Percentiles rank a stretch among this genome's conserved stretches.
Evolutionary conservation across 345 rosid species (phyloP).

Genomic region (Turnera subulata): DNA sequence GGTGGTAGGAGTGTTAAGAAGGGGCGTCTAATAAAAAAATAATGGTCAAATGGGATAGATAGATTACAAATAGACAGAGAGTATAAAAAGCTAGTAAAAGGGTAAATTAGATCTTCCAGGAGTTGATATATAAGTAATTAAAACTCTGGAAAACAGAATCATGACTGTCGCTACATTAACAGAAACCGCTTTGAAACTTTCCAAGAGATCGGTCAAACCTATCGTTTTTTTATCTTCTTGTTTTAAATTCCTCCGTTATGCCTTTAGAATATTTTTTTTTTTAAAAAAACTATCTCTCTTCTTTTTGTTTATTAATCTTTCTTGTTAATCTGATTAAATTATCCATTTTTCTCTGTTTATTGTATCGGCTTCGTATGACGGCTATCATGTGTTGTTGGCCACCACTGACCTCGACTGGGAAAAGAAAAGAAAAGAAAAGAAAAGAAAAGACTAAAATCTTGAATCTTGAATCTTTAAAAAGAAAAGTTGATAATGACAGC

Average conservation of each 20-base stretch:
- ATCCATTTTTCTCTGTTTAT: too few relatives aligned
- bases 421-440: neutral
- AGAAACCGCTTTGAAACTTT: constrained; percentile 26
- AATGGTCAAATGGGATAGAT: constrained; percentile 8
- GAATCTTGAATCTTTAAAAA: neutral
- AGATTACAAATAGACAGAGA: neutral
- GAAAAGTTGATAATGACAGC: constrained; percentile 10
- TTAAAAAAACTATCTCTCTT: neutral
- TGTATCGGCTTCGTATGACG: constrained; percentile 28
- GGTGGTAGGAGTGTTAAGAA: constrained; percentile 34
- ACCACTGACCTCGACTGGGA: neutral
- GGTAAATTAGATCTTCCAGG: neutral
- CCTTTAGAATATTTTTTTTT: neutral
- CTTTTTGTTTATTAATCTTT: neutral
- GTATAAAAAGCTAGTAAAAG: neutral
- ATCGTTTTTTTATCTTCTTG: neutral
- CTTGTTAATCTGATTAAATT: neutral
- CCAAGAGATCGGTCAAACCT: constrained; percentile 37
- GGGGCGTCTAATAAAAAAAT: constrained; percentile 14
- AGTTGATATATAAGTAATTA: constrained; percentile 14
- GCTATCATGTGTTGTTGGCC: too few relatives aligned
- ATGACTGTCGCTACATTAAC: constrained; percentile 38
- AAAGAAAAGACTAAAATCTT: too few relatives aligned
- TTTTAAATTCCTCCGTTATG: neutral
- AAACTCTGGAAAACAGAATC: constrained; percentile 27